A percentile compares a stretch with the other conserved stretches of the same genome.
Evolutionary conservation across 495 filamentous ascomycete genomes (phyloP).

Genomic region (Tirmania nivea): DNA sequence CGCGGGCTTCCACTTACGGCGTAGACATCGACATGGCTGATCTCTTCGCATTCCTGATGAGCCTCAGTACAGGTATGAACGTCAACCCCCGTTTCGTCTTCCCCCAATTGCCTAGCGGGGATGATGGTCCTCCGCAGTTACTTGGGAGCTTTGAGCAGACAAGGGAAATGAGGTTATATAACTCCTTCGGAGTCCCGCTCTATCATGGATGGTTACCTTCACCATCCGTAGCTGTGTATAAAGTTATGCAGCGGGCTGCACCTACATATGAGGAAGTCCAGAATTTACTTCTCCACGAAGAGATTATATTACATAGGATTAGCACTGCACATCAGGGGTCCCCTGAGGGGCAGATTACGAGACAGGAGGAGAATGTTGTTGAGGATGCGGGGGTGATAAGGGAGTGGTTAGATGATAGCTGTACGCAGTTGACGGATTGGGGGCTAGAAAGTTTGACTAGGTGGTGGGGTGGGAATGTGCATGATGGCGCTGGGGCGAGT

Average conservation of each 20-base stretch:
- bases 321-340: constrained; percentile 15
- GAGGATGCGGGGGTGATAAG: constrained; percentile 67
- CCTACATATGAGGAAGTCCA: constrained; percentile 78
- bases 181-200: constrained; percentile 65
- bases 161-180: constrained; percentile 63
- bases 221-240: constrained; percentile 36
- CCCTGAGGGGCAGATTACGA: constrained; percentile 24
- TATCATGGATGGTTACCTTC: constrained; percentile 85
- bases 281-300: constrained; percentile 63
- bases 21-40: constrained; percentile 56
- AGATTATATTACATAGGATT: constrained; percentile 68
- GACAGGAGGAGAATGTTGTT: constrained; percentile 49
- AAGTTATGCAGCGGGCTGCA: constrained; percentile 47
- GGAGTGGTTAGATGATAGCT: constrained; percentile 50
- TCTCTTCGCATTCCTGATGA: constrained; percentile 66
- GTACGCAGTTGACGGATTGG: constrained; percentile 67
- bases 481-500: constrained; percentile 21
- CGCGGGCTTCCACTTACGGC: constrained; percentile 26
- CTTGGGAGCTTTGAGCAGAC: constrained; percentile 66
- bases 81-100: constrained; percentile 67
- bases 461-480: constrained; percentile 6
- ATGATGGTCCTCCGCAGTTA: constrained; percentile 25
- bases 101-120: constrained; percentile 21
- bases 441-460: constrained; percentile 51
- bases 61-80: constrained; percentile 92